phyloP scores from a whole-genome alignment of 1,284 basidiomycete genomes.

The Agaricales sp. region DNA sequence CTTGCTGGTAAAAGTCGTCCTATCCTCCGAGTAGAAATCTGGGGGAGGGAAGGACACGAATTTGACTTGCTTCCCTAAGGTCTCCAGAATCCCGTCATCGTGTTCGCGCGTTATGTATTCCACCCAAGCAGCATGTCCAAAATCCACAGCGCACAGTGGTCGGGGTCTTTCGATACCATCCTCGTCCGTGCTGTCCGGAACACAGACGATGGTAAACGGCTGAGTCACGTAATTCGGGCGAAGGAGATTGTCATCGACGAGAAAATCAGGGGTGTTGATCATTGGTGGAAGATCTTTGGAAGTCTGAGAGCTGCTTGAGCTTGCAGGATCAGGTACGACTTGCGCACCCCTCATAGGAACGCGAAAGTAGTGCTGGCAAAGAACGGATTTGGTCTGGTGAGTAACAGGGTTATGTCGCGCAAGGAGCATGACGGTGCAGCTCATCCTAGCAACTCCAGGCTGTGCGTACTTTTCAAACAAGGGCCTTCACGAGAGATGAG shows the following conservation, averaged over 20 bases:
- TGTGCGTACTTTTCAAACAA: not conserved
- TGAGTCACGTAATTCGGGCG: conserved; percentile 58
- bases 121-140: conserved; percentile 68
- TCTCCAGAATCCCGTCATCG: conserved; percentile 11
- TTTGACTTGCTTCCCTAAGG: conserved; percentile 39
- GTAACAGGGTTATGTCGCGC: conserved; percentile 46
- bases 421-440: conserved; percentile 62
- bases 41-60: conserved; percentile 59
- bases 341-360: conserved; percentile 33
- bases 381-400: conserved; percentile 49
- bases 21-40: conserved; percentile 24
- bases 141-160: conserved; percentile 67
- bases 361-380: conserved; percentile 66
- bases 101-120: conserved; percentile 37
- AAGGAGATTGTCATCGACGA: conserved; percentile 40
- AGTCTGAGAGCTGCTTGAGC: not conserved
- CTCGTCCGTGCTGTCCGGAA: conserved; percentile 33
- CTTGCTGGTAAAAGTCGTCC: conserved; percentile 16
- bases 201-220: conserved; percentile 62
- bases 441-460: conserved; percentile 39
- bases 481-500: not conserved
- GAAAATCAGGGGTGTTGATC: conserved; percentile 14
- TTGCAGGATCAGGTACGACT: not conserved
- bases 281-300: not conserved
- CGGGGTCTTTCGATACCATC: conserved; percentile 34